Base-by-base conservation (phyloP, 2,329 filamentous ascomycete species). In the Xylogone sp. region DNA sequence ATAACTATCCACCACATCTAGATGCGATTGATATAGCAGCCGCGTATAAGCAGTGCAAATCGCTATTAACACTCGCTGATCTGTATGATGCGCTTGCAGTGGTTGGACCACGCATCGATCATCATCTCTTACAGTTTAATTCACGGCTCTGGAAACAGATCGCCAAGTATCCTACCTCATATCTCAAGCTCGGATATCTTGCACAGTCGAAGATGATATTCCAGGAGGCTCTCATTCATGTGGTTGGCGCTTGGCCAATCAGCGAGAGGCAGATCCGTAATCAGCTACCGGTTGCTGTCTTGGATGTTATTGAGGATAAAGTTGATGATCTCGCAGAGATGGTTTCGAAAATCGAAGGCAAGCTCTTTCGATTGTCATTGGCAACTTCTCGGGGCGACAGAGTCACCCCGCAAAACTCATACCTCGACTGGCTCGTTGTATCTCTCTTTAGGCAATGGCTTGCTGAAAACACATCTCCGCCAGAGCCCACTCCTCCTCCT, bases 281-380 rank as follows among this genome's bases (percentile, higher is more conserved):
- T 52, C 77, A 86, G 24, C 77, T 96, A 42, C 88, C 92, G 0
- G 82, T 86, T 21, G 68, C 81, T 0, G 90, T 97, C 0, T 75
- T 97, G 9, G 91, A 97, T 59, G 78, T 97, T 31, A 95, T 97
- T 55, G 90, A 96, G 68, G 91, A 97, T 70, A 97, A 97, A 69
- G 90, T 94, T 4, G 90, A 96, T 60, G 92, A 97, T 68, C 77
- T 97, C 18, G 87, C 91, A 56, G 91, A 97, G 62, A 78, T 85
- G 7, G 89, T 96, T 56, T 80, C 83, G 31, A 84, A 87, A 22
- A 81, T 94, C 20, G 93, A 97, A 65, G 83, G 84, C 19, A 86
- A 87, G 49, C 80, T 97, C 12, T 95, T 95, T 71, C 82, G 91
- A 10, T 74, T 97, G 6, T 89, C 81, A 1, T 77, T 97, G 8